phyloP scores from a whole-genome alignment of 1,284 basidiomycete genomes.

The Caloboletus firmus region DNA sequence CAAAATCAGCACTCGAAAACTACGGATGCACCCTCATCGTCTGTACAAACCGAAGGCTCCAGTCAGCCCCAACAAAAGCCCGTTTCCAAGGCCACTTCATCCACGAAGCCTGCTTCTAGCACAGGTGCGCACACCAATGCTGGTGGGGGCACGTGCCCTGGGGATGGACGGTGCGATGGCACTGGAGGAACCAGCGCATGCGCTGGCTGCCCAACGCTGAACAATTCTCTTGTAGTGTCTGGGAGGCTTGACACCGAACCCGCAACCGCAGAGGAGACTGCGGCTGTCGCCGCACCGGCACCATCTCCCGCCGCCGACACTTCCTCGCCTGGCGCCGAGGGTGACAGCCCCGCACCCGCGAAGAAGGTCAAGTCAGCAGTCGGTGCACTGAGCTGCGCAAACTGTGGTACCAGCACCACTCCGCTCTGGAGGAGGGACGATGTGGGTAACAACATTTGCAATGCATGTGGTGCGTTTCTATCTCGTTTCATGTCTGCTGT shows the following conservation, averaged over 20 bases:
- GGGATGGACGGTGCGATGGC: slow-evolving; percentile 93
- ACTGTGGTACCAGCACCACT: slow-evolving; percentile 92
- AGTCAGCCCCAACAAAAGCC: slow-evolving; percentile 30
- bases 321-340: slow-evolving; percentile 35
- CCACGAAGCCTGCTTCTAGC: slow-evolving; percentile 26
- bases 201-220: slow-evolving; percentile 91
- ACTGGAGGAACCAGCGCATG: slow-evolving; percentile 90
- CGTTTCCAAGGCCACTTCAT: slow-evolving; percentile 24
- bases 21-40: slow-evolving; percentile 30
- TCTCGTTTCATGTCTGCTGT: slow-evolving; percentile 33
- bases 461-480: slow-evolving; percentile 82
- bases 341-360: slow-evolving; percentile 26
- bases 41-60: slow-evolving; percentile 26
- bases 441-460: slow-evolving; percentile 90
- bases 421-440: slow-evolving; percentile 93
- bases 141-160: slow-evolving; percentile 82
- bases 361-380: slow-evolving; percentile 49
- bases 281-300: slow-evolving; percentile 15
- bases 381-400: slow-evolving; percentile 83
- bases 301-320: slow-evolving; percentile 27
- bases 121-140: slow-evolving; percentile 33
- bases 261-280: slow-evolving; percentile 21
- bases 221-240: slow-evolving; percentile 65
- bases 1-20: slow-evolving; percentile 38
- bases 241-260: slow-evolving; percentile 41